These are phyloP conservation scores for Colletotrichum cuscutae DNA, from an alignment of 2,329 filamentous ascomycete species.

Conservation along the genomic window DNA sequence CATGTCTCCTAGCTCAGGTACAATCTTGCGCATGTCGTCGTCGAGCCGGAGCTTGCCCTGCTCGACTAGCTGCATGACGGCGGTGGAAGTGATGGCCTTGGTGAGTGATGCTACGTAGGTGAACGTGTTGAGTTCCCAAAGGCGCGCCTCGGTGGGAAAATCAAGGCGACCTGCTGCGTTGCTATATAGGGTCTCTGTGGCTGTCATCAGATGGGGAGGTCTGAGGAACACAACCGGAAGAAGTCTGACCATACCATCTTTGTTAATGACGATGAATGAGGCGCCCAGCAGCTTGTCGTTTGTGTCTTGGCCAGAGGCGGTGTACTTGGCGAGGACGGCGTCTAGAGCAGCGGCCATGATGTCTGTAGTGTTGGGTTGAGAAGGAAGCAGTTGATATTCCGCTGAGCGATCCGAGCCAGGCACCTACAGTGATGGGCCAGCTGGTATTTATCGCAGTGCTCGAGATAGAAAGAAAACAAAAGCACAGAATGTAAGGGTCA, in stretches of 20 bases:
- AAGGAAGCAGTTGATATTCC: neutral
- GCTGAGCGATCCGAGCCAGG: neutral
- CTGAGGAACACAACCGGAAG: neutral
- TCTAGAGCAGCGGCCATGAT: conserved; percentile 14
- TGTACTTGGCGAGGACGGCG: conserved; percentile 43
- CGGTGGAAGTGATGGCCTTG: conserved; percentile 52
- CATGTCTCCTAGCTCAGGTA: conserved; percentile 47
- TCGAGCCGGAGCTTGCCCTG: conserved; percentile 47
- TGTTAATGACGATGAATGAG: conserved; percentile 47
- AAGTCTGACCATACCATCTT: conserved; percentile 45
- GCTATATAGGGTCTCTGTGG: conserved; percentile 46
- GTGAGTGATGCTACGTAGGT: conserved; percentile 54
- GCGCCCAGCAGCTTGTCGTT: conserved; percentile 48
- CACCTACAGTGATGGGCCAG: neutral
- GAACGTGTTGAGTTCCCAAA: conserved; percentile 47
- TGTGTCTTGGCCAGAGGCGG: conserved; percentile 42
- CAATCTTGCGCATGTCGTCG: conserved; percentile 45
- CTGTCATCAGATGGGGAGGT: neutral
- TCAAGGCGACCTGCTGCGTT: conserved; percentile 49
- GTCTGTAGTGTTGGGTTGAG: too few relatives aligned
- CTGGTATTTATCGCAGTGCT: neutral
- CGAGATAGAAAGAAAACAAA: neutral
- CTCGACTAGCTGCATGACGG: conserved; percentile 54
- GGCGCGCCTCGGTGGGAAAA: conserved; percentile 41
- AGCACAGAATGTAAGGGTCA: neutral